Conservation (phyloP, 129 eudicot species). For the Deinandra increscens region DNA sequence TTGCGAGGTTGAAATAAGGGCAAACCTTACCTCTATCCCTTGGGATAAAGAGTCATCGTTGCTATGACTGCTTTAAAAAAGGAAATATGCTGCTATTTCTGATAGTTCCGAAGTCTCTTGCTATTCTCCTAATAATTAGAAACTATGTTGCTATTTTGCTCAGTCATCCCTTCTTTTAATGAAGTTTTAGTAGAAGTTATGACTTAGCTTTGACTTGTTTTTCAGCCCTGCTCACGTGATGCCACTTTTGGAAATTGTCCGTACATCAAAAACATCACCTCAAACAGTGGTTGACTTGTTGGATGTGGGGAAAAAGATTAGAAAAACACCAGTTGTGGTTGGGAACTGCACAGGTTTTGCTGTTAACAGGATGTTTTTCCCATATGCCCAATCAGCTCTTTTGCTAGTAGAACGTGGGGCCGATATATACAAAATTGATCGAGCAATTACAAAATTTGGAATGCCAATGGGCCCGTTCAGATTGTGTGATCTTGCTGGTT, state of each 20-base stretch:
- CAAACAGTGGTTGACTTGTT: constrained; percentile 81
- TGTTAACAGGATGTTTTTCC: constrained; percentile 91
- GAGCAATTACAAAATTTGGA: constrained; percentile 84
- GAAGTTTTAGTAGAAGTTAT: too few species aligned
- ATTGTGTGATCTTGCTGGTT: constrained; percentile 86
- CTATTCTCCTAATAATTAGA: too few species aligned
- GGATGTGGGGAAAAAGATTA: constrained; percentile 86
- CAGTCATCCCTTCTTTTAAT: too few species aligned
- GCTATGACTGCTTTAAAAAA: too few species aligned
- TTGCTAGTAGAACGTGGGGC: constrained; percentile 92
- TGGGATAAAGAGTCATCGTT: too few species aligned
- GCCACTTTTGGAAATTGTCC: constrained; percentile 96
- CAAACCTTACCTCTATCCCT: too few species aligned
- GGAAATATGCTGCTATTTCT: too few species aligned
- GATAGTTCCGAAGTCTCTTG: too few species aligned
- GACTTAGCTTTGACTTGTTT: neutral
- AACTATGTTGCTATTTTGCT: too few species aligned
- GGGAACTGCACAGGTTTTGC: constrained; percentile 97
- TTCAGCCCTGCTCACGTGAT: constrained; percentile 92
- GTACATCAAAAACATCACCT: constrained; percentile 79
- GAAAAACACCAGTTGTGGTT: constrained; percentile 85
- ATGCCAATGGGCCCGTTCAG: constrained; percentile 99
- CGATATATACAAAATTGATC: constrained; percentile 72
- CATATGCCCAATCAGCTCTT: constrained; percentile 90
- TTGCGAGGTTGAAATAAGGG: too few species aligned